Evolutionary conservation across 192 early-diverging fungal species (phyloP).

Genomic region (Podila minutissima): DNA sequence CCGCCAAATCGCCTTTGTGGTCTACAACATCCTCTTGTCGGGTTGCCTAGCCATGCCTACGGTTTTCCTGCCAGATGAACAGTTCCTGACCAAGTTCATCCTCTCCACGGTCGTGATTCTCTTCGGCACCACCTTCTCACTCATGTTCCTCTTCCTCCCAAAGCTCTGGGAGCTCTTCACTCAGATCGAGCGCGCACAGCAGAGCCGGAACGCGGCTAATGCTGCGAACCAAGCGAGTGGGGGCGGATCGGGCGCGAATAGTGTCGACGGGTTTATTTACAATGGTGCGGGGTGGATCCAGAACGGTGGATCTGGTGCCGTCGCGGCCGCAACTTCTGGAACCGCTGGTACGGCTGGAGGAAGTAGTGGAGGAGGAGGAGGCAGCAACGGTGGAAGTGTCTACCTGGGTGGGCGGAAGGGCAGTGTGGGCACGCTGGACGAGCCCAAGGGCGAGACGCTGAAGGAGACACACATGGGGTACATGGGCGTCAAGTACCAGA

Average conservation of each 20-base stretch:
- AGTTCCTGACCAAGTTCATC: constrained; percentile 57
- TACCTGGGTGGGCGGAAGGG: constrained; percentile 25
- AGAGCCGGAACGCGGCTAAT: neutral
- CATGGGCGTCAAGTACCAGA: constrained; percentile 55
- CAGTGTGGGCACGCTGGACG: constrained; percentile 14
- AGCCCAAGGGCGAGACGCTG: constrained; percentile 13
- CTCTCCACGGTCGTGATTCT: constrained; percentile 53
- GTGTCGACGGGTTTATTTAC: constrained; percentile 27
- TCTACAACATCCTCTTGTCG: constrained; percentile 61
- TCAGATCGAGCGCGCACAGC: constrained; percentile 18
- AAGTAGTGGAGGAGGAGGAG: constrained; percentile 7
- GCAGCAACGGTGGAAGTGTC: constrained; percentile 12
- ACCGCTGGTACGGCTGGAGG: neutral
- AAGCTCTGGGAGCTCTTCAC: constrained; percentile 55
- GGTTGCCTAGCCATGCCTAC: constrained; percentile 55
- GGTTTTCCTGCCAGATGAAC: constrained; percentile 42
- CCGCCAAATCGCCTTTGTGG: constrained; percentile 60
- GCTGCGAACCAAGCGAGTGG: neutral
- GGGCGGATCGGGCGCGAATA: constrained; percentile 5
- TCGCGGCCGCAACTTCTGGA: neutral
- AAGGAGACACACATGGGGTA: constrained; percentile 56
- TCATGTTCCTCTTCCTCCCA: constrained; percentile 59
- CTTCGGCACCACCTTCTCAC: constrained; percentile 58
- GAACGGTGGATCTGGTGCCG: constrained; percentile 9
- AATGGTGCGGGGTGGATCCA: constrained; percentile 18